A percentile compares a stretch with the other conserved stretches of the same genome.
Conservation (phyloP, 2,329 filamentous ascomycete species). For the Calonectria pseudoturangicola region DNA sequence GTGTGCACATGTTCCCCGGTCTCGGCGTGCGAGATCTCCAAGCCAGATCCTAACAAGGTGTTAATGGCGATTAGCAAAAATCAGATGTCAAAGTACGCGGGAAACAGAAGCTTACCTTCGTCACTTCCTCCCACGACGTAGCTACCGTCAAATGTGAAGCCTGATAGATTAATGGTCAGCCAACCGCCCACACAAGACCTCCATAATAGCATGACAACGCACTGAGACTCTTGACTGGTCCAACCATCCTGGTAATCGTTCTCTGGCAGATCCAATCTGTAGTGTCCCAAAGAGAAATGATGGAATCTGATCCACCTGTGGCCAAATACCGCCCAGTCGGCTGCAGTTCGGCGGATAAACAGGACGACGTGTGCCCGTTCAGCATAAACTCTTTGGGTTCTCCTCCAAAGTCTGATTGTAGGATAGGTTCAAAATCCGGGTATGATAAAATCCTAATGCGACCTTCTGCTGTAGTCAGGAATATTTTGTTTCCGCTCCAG, state of each 20-base stretch:
- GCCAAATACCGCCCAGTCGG: conserved; percentile 83
- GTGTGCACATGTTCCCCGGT: conserved; percentile 83
- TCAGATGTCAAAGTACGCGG: not conserved
- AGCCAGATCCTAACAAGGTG: conserved; percentile 68
- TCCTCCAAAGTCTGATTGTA: conserved; percentile 68
- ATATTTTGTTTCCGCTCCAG: conserved; percentile 82
- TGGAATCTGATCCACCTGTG: conserved; percentile 83
- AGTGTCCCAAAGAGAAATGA: conserved; percentile 87
- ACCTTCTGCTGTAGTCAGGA: conserved; percentile 83
- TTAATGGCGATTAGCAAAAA: conserved; percentile 13
- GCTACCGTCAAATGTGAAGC: conserved; percentile 86
- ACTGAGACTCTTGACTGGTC: conserved; percentile 82
- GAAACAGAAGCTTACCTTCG: conserved; percentile 70
- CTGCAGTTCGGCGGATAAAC: conserved; percentile 80
- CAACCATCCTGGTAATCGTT: conserved; percentile 81
- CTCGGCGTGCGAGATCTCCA: conserved; percentile 83
- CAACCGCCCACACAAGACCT: not conserved
- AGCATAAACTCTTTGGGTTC: conserved; percentile 75
- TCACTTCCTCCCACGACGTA: conserved; percentile 85
- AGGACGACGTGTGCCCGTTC: conserved; percentile 83
- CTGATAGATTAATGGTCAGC: conserved; percentile 60
- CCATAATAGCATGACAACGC: conserved; percentile 53
- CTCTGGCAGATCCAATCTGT: conserved; percentile 84
- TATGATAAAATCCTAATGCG: conserved; percentile 82
- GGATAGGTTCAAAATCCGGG: conserved; percentile 75